Base-by-base conservation (phyloP, 176 grass and related monocot species). In the Oryza rufipogon region DNA sequence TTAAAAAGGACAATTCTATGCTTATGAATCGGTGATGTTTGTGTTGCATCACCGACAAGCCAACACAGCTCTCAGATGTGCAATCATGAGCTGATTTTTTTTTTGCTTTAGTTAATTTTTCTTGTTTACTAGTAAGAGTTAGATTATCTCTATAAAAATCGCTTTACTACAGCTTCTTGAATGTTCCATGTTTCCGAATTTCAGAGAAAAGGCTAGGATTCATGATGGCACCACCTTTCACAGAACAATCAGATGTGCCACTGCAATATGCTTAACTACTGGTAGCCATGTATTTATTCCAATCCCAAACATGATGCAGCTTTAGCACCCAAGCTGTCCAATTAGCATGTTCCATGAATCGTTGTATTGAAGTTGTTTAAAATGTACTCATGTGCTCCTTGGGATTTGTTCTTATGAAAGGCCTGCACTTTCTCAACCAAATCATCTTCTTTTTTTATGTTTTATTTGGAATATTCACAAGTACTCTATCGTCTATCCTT, bases 151-250 rank as follows among this genome's bases (percentile, higher is more conserved):
- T 45, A 64, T 14, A 67, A 54, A 80, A 66, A 9, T 65, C 47
- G 26, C 13, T 79, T 73, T 34, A 72, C 17, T 44, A 44, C 42
- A 44, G 9, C 42, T 48, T 79, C 19, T 12, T 51, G 15, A 52
- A 80, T 32, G 65, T 10, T 39, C 2, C 63, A 42, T 41, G 47
- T 38, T 58, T 80, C 19, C 16, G 22, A 38, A 17, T 51, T 58
- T 42, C 48, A 42, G 67, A 26, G 67, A 71, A 71, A 28, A 60
- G n/a, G 66, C 11, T 81, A 60, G 33, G 71, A 78, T 81, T 33
- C 77, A 80, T 86, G 60, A 74, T 80, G 76, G 3, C 33, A 58
- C 61, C 74, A n/a, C 54, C 54, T 86, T 81, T 39, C 70, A 80
- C 42, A 75, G 39, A 68, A 60, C 47, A 6, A 51, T 42, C 42